Percentiles rank a stretch among this genome's conserved stretches.
These are phyloP conservation scores for Penstemon davidsonii DNA, from an alignment of 257 asterid species.

Conservation along the genomic window DNA sequence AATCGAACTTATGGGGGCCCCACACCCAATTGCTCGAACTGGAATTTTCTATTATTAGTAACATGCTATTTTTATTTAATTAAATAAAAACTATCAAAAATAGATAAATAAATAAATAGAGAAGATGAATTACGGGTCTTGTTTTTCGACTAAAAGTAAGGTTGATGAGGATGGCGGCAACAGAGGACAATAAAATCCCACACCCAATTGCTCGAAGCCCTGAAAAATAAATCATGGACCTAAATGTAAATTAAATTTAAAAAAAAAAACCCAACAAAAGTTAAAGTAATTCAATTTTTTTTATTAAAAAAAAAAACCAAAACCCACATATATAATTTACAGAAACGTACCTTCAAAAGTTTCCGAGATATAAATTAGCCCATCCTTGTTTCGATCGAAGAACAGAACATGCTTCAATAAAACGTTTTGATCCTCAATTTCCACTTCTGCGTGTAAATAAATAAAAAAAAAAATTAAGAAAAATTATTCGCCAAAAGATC, in stretches of 20 bases:
- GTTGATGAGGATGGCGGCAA: conserved; percentile 73
- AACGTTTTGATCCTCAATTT: conserved; percentile 41
- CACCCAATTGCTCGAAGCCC: conserved; percentile 81
- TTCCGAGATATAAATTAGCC: conserved; percentile 71
- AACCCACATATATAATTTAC: background rate
- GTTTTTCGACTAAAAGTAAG: conserved; percentile 72
- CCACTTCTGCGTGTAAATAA: conserved; percentile 35
- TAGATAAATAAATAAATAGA: background rate
- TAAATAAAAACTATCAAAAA: background rate
- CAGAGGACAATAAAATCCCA: conserved; percentile 49
- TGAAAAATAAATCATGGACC: conserved; percentile 22
- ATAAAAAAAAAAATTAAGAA: background rate
- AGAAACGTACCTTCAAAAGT: conserved; percentile 58
- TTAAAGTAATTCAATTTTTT: too few relatives aligned
- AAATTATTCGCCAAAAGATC: background rate
- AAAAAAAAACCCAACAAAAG: background rate
- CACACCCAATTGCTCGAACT: too few relatives aligned
- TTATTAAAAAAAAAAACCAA: background rate
- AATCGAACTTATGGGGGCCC: too few relatives aligned
- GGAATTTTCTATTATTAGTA: too few relatives aligned
- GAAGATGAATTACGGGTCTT: conserved; percentile 55
- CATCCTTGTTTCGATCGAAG: conserved; percentile 77
- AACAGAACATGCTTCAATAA: conserved; percentile 76
- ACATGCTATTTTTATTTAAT: too few relatives aligned
- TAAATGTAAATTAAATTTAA: background rate